These are phyloP conservation scores for Stenocarpella maydis DNA, from an alignment of 2,329 filamentous ascomycete genomes.

Conservation along the genomic window DNA sequence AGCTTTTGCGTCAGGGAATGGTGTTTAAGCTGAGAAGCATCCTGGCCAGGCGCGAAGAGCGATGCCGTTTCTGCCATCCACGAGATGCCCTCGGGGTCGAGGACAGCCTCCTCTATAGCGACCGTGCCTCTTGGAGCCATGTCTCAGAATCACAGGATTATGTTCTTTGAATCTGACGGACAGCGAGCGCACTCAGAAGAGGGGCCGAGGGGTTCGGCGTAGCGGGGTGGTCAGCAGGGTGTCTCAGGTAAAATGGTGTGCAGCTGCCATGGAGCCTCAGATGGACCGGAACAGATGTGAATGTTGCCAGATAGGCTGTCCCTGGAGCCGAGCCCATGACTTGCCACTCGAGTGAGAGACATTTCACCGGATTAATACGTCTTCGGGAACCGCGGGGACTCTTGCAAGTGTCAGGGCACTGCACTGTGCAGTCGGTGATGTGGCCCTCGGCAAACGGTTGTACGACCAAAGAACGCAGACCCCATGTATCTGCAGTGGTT, in stretches of 20 bases:
- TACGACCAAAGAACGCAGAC: background rate
- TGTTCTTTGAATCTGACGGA: background rate
- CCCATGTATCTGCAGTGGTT: too few species aligned
- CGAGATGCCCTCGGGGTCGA: slow-evolving; percentile 43
- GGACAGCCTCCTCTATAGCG: slow-evolving; percentile 47
- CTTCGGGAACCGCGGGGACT: background rate
- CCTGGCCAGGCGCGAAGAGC: slow-evolving; percentile 39
- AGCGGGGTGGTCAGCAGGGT: background rate
- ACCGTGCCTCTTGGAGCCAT: slow-evolving; percentile 41
- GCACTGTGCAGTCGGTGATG: background rate
- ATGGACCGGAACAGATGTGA: background rate
- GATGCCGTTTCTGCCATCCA: slow-evolving; percentile 42
- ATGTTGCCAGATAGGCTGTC: background rate
- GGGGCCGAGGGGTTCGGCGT: background rate
- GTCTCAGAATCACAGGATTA: slow-evolving; percentile 24
- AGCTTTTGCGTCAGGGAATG: slow-evolving; percentile 41
- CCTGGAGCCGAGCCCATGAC: too few species aligned
- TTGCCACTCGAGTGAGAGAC: background rate
- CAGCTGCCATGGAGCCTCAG: background rate
- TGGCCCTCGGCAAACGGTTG: background rate
- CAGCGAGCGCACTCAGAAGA: too few species aligned
- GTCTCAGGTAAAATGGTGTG: background rate
- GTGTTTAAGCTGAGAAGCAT: slow-evolving; percentile 32
- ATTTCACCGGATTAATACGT: background rate
- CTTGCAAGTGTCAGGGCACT: too few species aligned